Percentiles rank a stretch among this genome's conserved stretches.
phyloP scores from a whole-genome alignment of 805 yeast species.

The Wickerhamomyces tratensis region DNA sequence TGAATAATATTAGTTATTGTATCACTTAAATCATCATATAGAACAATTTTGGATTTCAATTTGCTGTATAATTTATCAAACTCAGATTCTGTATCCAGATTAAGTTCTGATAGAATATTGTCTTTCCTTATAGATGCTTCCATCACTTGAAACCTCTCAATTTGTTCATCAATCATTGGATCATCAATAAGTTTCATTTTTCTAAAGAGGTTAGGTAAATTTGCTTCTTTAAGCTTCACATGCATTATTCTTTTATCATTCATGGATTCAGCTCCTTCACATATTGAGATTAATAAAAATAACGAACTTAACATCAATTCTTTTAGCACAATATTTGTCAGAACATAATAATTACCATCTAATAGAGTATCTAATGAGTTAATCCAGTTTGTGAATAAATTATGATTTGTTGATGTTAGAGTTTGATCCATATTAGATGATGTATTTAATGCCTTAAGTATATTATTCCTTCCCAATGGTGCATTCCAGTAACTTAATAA shows the following conservation, averaged over 20 bases:
- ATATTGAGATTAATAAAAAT: conserved; percentile 12
- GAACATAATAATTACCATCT: conserved; percentile 9
- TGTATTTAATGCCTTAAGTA: conserved; percentile 11
- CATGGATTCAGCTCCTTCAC: conserved; percentile 15
- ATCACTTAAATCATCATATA: conserved; percentile 48
- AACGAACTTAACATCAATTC: conserved; percentile 12
- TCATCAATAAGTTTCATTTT: conserved; percentile 31
- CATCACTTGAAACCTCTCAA: conserved; percentile 11
- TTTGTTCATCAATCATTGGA: conserved; percentile 20
- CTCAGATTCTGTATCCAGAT: conserved; percentile 6
- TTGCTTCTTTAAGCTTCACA: conserved; percentile 27
- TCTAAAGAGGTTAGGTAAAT: conserved; percentile 21
- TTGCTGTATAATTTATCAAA: conserved; percentile 7
- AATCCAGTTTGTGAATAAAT: conserved; percentile 15
- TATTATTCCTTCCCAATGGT: conserved; percentile 20
- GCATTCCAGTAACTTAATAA: conserved; percentile 16
- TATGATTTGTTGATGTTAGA: neutral
- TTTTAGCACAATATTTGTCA: conserved; percentile 11
- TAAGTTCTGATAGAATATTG: conserved; percentile 18
- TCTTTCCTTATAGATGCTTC: conserved; percentile 6
- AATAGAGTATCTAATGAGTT: conserved; percentile 4
- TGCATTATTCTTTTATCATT: conserved; percentile 17
- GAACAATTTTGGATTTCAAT: conserved; percentile 22
- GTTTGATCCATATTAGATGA: too few relatives aligned
- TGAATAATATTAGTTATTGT: conserved; percentile 49